These are phyloP conservation scores for Xanthoceras sorbifolium DNA, from an alignment of 345 rosid species.

Conservation along the genomic window DNA sequence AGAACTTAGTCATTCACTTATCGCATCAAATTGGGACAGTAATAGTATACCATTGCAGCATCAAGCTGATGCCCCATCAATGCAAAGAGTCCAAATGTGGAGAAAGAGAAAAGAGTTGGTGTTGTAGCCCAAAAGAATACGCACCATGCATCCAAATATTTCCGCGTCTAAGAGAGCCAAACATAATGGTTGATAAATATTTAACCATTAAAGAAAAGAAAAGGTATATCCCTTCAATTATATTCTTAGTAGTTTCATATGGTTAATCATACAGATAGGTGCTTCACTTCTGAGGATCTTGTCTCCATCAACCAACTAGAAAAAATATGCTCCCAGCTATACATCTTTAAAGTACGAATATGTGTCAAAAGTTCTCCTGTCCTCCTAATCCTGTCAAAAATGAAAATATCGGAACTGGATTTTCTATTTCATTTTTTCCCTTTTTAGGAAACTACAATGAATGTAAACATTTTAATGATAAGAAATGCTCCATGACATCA, in stretches of 20 bases:
- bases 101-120: conserved; percentile 86
- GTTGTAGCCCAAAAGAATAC: conserved; percentile 99
- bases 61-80: conserved; percentile 95
- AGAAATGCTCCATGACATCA: neutral
- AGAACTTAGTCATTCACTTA: conserved; percentile 7
- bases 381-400: conserved; percentile 70
- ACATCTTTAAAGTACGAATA: conserved; percentile 86
- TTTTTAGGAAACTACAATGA: neutral
- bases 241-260: conserved; percentile 13
- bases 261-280: conserved; percentile 61
- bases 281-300: conserved; percentile 76
- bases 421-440: neutral
- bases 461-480: conserved; percentile 7
- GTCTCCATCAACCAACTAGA: conserved; percentile 78
- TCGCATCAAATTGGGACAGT: conserved; percentile 7
- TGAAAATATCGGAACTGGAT: conserved; percentile 12
- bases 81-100: conserved; percentile 79
- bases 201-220: neutral
- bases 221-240: conserved; percentile 7
- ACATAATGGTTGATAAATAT: conserved; percentile 2
- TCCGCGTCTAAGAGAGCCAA: conserved; percentile 63
- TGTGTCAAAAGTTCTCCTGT: conserved; percentile 85
- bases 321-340: conserved; percentile 83
- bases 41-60: conserved; percentile 73
- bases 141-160: conserved; percentile 97